Conservation (phyloP, 257 asterid genomes). For the Solanum gandarillasii region DNA sequence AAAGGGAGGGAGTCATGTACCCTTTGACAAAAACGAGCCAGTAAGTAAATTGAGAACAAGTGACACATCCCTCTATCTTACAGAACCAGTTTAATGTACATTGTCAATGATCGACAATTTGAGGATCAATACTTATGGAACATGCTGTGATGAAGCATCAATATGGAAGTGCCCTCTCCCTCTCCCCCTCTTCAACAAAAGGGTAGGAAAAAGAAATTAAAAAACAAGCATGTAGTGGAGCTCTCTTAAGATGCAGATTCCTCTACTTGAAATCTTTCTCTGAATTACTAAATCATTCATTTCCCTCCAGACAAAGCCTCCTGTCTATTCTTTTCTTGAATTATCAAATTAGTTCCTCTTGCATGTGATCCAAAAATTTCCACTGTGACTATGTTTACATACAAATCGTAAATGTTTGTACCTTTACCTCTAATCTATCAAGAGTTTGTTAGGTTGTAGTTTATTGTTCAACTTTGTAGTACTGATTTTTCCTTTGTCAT, state of each 20-base stretch:
- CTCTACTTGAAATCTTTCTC: neutral
- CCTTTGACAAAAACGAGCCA: constrained; percentile 16
- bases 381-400: neutral
- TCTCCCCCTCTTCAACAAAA: neutral
- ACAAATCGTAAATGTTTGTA: neutral
- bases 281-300: neutral
- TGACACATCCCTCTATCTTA: neutral
- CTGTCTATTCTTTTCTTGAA: neutral
- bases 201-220: neutral
- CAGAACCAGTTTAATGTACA: neutral
- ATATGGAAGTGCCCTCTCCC: neutral
- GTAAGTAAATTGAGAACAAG: constrained; percentile 13
- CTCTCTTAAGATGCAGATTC: neutral
- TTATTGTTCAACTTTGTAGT: neutral
- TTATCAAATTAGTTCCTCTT: neutral
- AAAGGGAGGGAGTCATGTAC: constrained; percentile 16
- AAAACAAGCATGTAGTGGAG: neutral
- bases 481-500: neutral
- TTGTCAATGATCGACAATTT: neutral
- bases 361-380: neutral
- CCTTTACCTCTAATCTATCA: neutral
- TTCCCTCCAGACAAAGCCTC: neutral
- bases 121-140: neutral
- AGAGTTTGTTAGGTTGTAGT: neutral
- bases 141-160: neutral